These are phyloP conservation scores for Venustampulla echinocandica DNA, from an alignment of 495 filamentous ascomycete species.

Conservation along the genomic window DNA sequence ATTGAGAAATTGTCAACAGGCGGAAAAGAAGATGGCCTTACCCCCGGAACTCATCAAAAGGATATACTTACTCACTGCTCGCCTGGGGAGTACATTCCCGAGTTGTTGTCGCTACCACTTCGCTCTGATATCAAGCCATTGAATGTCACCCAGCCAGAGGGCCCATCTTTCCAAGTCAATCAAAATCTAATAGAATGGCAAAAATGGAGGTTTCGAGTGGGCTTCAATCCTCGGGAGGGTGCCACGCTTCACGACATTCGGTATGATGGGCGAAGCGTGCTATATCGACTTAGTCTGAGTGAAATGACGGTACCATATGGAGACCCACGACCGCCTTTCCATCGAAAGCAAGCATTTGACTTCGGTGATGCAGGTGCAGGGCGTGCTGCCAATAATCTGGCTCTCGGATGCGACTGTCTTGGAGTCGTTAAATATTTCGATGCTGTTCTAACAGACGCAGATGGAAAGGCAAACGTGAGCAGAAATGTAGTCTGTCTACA, in stretches of 20 bases:
- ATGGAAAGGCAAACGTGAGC: slow-evolving; percentile 42
- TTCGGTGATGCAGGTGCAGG: slow-evolving; percentile 62
- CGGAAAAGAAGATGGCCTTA: slow-evolving; percentile 40
- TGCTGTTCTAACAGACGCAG: slow-evolving; percentile 43
- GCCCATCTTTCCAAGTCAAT: slow-evolving; percentile 55
- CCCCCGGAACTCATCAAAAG: slow-evolving; percentile 38
- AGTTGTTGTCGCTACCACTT: slow-evolving; percentile 52
- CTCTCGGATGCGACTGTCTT: slow-evolving; percentile 58
- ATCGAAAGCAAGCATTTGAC: slow-evolving; percentile 62
- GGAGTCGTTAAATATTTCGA: slow-evolving; percentile 57
- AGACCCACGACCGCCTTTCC: slow-evolving; percentile 57
- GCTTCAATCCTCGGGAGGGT: slow-evolving; percentile 57
- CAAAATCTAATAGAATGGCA: slow-evolving; percentile 54
- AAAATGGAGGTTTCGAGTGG: slow-evolving; percentile 58
- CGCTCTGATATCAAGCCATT: slow-evolving; percentile 62
- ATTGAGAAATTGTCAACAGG: slow-evolving; percentile 53
- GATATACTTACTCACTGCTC: slow-evolving; percentile 41
- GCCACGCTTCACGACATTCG: slow-evolving; percentile 53
- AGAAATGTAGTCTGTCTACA: slow-evolving; percentile 74
- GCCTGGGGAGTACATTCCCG: slow-evolving; percentile 56
- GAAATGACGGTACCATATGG: slow-evolving; percentile 64
- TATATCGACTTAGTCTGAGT: slow-evolving; percentile 61
- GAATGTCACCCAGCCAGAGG: slow-evolving; percentile 66
- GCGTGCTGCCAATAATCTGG: slow-evolving; percentile 54
- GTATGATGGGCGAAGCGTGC: slow-evolving; percentile 57